Percentiles rank a stretch among this genome's conserved stretches.
Evolutionary conservation across 768 basidiomycete genomes (phyloP).

Genomic region (Auricularia heimuer): DNA sequence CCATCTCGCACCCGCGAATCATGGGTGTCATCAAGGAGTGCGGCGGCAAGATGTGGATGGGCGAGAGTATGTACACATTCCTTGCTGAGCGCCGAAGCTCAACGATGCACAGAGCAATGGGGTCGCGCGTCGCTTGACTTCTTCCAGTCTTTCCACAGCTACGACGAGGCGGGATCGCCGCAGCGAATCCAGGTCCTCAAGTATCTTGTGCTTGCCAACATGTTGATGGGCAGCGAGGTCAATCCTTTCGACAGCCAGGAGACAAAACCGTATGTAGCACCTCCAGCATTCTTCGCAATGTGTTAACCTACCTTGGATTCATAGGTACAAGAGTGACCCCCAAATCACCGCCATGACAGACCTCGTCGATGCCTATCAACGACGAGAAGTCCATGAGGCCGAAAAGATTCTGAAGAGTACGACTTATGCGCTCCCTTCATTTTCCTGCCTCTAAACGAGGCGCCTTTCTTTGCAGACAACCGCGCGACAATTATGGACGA

Average conservation of each 20-base stretch:
- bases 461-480: slow-evolving; percentile 50
- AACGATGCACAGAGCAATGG: slow-evolving; percentile 66
- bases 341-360: slow-evolving; percentile 98
- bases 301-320: too few relatives aligned
- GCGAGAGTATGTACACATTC: slow-evolving; percentile 59
- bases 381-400: slow-evolving; percentile 92
- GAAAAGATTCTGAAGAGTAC: slow-evolving; percentile 88
- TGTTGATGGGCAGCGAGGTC: slow-evolving; percentile 96
- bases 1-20: slow-evolving; percentile 95
- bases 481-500: slow-evolving; percentile 95
- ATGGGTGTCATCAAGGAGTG: slow-evolving; percentile 99
- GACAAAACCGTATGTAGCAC: slow-evolving; percentile 71
- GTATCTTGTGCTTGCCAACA: slow-evolving; percentile 94
- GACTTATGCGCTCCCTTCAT: slow-evolving; percentile 5
- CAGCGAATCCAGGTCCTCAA: slow-evolving; percentile 97
- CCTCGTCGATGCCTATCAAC: slow-evolving; percentile 92
- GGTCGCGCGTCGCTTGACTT: slow-evolving; percentile 95
- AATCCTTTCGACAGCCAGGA: slow-evolving; percentile 99
- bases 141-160: slow-evolving; percentile 97
- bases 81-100: background rate
- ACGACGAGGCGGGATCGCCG: slow-evolving; percentile 94
- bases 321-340: slow-evolving; percentile 86
- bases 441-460: background rate
- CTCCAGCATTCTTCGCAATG: slow-evolving; percentile 14
- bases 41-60: slow-evolving; percentile 99